These are phyloP conservation scores for Westerdykella aurantiaca DNA, from an alignment of 2,329 filamentous ascomycete genomes.

Conservation along the genomic window DNA sequence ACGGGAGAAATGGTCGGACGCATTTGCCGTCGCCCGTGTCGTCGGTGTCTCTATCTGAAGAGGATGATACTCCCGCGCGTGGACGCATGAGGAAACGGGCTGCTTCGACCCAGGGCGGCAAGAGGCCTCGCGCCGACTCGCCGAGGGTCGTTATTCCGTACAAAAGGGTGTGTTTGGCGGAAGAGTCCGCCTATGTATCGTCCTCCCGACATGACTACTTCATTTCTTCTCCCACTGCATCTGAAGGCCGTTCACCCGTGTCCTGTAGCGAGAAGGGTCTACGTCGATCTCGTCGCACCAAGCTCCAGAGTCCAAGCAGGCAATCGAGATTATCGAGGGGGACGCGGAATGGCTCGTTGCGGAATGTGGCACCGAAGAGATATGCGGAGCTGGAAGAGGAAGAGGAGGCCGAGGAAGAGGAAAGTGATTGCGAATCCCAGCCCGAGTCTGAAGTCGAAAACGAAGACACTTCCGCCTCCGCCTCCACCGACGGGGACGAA, in stretches of 20 bases:
- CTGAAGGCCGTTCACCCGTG: too few species aligned
- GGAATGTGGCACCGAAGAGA: conserved; percentile 10
- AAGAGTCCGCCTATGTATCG: too few species aligned
- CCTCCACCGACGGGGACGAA: neutral
- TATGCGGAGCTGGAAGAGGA: conserved; percentile 6
- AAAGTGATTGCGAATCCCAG: neutral
- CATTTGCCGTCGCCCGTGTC: conserved; percentile 24
- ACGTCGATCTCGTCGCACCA: conserved; percentile 5
- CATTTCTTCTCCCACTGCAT: neutral
- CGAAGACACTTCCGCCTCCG: neutral
- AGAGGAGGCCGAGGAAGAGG: neutral
- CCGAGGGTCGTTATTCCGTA: conserved; percentile 24
- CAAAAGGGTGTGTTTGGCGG: conserved; percentile 15
- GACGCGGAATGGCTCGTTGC: conserved; percentile 10
- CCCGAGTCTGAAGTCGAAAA: neutral
- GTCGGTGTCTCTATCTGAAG: conserved; percentile 18
- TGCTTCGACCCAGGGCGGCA: conserved; percentile 17
- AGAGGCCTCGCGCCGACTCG: conserved; percentile 20
- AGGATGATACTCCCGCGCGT: conserved; percentile 7
- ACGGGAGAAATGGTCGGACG: conserved; percentile 8
- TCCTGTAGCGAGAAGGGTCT: neutral
- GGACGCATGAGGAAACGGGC: conserved; percentile 4
- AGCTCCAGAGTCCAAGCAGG: neutral
- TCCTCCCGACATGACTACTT: conserved; percentile 7
- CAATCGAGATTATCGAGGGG: conserved; percentile 6